These are phyloP conservation scores for Hanseniaspora mollemarum DNA, from an alignment of 805 yeast species.

Conservation along the genomic window DNA sequence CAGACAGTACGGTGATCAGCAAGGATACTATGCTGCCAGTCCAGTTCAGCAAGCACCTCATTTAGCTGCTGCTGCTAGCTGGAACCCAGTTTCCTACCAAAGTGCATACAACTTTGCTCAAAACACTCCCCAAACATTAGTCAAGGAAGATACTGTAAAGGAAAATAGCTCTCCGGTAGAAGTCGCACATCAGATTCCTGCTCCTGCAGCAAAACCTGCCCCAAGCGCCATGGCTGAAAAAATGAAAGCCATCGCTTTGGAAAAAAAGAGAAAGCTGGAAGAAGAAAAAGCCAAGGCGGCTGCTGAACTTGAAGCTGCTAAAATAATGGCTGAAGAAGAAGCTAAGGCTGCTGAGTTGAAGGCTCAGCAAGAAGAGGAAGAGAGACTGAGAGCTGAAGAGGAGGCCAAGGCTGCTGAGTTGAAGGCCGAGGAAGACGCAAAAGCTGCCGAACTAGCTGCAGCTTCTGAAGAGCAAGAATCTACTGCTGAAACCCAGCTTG, in stretches of 20 bases:
- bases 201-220: slow-evolving; percentile 8
- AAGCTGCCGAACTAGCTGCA: slow-evolving; percentile 19
- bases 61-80: neutral
- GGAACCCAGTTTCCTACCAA: neutral
- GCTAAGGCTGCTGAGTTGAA: slow-evolving; percentile 18
- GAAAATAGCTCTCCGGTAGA: neutral
- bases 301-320: slow-evolving; percentile 16
- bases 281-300: slow-evolving; percentile 12
- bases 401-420: slow-evolving; percentile 20
- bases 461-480: slow-evolving; percentile 15
- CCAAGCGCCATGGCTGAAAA: slow-evolving; percentile 6
- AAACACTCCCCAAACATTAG: neutral
- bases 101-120: neutral
- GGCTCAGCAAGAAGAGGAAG: slow-evolving; percentile 17
- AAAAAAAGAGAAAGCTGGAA: slow-evolving; percentile 16
- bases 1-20: neutral
- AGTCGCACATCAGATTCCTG: neutral
- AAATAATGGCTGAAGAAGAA: slow-evolving; percentile 9
- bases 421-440: slow-evolving; percentile 17
- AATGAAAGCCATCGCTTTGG: slow-evolving; percentile 6
- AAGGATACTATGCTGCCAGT: neutral
- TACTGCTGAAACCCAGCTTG: neutral
- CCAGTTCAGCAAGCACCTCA: slow-evolving; percentile 1
- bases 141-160: neutral
- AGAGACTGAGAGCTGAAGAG: slow-evolving; percentile 16